phyloP scores from a whole-genome alignment of 352 stramenopile genomes.

The Aphanomyces invadans region DNA sequence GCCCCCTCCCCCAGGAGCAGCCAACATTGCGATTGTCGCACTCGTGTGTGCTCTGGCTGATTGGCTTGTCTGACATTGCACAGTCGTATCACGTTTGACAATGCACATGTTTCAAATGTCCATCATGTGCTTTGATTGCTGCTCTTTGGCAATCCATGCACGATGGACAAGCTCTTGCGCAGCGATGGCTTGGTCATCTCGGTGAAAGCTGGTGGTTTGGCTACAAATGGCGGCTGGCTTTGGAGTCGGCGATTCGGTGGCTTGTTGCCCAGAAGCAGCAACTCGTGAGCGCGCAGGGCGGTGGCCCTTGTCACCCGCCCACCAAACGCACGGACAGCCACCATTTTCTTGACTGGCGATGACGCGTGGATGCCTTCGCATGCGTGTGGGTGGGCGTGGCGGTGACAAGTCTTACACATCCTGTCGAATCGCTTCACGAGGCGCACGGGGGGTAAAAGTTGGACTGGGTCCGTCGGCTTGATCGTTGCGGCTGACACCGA shows the following conservation, averaged over 20 bases:
- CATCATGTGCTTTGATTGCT: background rate
- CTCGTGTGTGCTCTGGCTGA: no score
- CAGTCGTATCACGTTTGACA: background rate
- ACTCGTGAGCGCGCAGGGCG: background rate
- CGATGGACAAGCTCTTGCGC: background rate
- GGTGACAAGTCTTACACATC: slow-evolving; percentile 6
- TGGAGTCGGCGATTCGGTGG: background rate
- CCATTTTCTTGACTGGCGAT: slow-evolving; percentile 6
- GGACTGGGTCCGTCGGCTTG: background rate
- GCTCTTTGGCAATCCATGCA: background rate
- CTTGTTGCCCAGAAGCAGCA: background rate
- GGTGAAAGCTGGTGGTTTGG: background rate
- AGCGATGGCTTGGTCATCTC: background rate
- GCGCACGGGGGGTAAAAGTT: background rate
- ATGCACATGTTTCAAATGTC: slow-evolving; percentile 1
- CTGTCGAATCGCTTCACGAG: slow-evolving; percentile 12
- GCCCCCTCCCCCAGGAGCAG: no score
- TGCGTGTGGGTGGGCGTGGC: background rate
- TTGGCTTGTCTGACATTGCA: background rate
- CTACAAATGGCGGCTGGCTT: slow-evolving; percentile 1
- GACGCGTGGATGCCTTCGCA: background rate
- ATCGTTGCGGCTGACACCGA: background rate
- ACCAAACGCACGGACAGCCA: slow-evolving; percentile 1
- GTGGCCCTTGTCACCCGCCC: background rate
- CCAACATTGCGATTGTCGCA: no score